Evolutionary conservation across 2,329 filamentous ascomycete genomes (phyloP).

Genomic region (Trichophyton schoenleinii): DNA sequence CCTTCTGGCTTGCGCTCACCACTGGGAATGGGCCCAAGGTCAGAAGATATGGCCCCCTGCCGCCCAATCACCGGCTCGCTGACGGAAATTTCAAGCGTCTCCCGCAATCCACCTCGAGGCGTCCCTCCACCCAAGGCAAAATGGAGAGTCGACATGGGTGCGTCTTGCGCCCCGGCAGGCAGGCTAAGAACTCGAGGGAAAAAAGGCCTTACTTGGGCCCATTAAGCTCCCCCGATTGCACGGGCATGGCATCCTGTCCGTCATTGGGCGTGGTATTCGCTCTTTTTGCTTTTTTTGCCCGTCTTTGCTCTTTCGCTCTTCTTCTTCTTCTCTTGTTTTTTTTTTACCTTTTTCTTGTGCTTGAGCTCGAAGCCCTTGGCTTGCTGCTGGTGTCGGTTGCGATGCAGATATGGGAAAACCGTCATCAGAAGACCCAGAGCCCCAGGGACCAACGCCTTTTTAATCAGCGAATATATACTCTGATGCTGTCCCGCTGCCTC

Average conservation of each 20-base stretch:
- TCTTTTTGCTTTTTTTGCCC: no score
- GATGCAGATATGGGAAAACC: neutral
- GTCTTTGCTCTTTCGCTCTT: no score
- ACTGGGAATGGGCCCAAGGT: neutral
- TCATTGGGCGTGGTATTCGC: neutral
- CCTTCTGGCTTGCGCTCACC: neutral
- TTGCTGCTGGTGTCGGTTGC: neutral
- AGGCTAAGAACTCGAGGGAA: neutral
- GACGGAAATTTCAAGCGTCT: neutral
- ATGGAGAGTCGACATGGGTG: neutral
- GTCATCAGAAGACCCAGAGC: neutral
- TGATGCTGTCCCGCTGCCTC: neutral
- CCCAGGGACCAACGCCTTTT: neutral
- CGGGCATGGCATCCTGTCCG: neutral
- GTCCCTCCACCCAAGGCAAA: neutral
- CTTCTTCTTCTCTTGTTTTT: neutral
- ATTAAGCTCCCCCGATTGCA: neutral
- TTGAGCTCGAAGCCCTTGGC: neutral
- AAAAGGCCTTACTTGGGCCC: neutral
- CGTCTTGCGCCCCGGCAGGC: neutral
- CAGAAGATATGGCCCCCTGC: neutral
- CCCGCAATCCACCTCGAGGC: neutral
- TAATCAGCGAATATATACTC: neutral
- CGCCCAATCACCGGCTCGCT: neutral
- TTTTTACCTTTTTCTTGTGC: neutral